Evolutionary conservation across 176 grass and related monocot species (phyloP).

Genomic region (Rhipidocladum racemiflorum): DNA sequence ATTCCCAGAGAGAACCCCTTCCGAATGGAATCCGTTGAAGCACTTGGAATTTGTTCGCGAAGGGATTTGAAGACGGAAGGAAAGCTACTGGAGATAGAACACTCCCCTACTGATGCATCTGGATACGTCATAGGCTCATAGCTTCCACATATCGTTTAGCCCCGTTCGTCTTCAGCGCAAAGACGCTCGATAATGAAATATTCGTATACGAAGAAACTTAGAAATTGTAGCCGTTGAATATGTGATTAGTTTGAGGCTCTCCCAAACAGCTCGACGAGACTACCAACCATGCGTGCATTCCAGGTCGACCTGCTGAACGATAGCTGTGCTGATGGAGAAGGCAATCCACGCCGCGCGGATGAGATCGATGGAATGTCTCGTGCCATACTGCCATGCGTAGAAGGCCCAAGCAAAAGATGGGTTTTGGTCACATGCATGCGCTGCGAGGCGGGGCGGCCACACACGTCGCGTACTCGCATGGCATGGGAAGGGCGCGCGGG

Average conservation of each 20-base stretch:
- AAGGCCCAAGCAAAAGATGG: neutral
- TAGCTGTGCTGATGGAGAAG: neutral
- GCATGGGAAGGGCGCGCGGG: neutral
- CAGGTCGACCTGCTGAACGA: no score
- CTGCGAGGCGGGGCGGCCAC: neutral
- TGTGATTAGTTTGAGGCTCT: neutral
- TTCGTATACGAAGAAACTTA: neutral
- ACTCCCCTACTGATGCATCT: no score
- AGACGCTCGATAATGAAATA: neutral
- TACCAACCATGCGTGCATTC: neutral
- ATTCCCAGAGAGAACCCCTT: no score
- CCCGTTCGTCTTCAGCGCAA: no score
- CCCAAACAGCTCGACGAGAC: neutral
- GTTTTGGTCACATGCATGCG: slow-evolving; percentile 6
- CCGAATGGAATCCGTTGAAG: no score
- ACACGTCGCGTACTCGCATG: no score
- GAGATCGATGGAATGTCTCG: neutral
- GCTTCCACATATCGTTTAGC: no score
- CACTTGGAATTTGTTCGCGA: no score
- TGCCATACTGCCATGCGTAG: neutral
- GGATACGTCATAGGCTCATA: no score
- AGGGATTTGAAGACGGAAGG: no score
- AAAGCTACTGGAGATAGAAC: no score
- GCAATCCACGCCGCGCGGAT: neutral
- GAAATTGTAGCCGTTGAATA: neutral